These are phyloP conservation scores for Globisporangium heterothallicum DNA, from an alignment of 352 stramenopile species.

Conservation along the genomic window DNA sequence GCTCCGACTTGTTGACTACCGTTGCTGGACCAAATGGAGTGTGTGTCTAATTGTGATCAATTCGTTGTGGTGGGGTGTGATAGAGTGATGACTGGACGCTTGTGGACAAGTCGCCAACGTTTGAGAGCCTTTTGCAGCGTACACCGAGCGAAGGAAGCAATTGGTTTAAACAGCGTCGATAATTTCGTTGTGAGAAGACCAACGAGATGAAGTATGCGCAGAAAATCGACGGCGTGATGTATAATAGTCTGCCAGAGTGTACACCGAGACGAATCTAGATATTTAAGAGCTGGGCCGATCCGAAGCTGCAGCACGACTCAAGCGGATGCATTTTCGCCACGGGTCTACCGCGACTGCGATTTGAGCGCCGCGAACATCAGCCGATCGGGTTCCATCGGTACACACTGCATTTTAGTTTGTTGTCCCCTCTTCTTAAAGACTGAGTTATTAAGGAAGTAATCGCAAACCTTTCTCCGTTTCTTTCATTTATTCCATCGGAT, in stretches of 20 bases:
- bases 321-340: not conserved
- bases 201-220: no score
- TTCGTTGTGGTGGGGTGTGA: not conserved
- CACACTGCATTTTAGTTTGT: not conserved
- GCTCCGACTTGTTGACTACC: no score
- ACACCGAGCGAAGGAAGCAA: constrained; percentile 39
- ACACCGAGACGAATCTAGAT: no score
- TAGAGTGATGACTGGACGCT: constrained; percentile 71
- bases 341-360: no score
- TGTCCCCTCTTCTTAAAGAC: not conserved
- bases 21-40: no score
- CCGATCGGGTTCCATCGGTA: not conserved
- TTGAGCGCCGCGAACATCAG: not conserved
- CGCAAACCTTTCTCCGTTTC: not conserved
- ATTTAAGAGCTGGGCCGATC: not conserved
- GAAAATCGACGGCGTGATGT: no score
- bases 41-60: not conserved
- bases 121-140: constrained; percentile 42
- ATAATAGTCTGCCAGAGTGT: no score
- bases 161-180: constrained; percentile 28
- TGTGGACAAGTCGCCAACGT: constrained; percentile 74
- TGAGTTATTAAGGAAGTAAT: not conserved
- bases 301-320: not conserved
- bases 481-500: no score
- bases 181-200: not conserved